A percentile compares a stretch with the other conserved stretches of the same genome.
phyloP scores from a whole-genome alignment of 116 monocot genomes.

The Dioscorea cayenensis region DNA sequence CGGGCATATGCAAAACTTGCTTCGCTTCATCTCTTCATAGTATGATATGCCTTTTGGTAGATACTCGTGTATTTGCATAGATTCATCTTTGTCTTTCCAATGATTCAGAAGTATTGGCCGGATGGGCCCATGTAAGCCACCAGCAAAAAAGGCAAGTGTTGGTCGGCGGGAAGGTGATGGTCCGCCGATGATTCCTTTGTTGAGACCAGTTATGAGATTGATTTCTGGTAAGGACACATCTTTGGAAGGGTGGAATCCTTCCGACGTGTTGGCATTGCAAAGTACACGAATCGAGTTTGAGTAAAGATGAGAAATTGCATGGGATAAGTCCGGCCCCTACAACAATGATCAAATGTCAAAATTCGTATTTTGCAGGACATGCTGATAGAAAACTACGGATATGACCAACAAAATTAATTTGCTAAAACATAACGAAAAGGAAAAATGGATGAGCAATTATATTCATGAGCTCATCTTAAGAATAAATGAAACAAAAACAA shows the following conservation, averaged over 20 bases:
- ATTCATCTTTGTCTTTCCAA: not conserved
- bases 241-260: slow-evolving; percentile 74
- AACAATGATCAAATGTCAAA: not conserved
- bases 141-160: slow-evolving; percentile 82
- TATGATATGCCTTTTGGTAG: slow-evolving; percentile 5
- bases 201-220: slow-evolving; percentile 38
- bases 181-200: slow-evolving; percentile 43
- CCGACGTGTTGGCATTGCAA: slow-evolving; percentile 89
- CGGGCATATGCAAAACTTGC: not conserved
- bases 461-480: too few species aligned
- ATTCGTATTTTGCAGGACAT: too few species aligned
- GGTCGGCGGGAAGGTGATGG: slow-evolving; percentile 51
- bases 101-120: slow-evolving; percentile 28
- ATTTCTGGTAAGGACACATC: slow-evolving; percentile 82
- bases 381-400: too few species aligned
- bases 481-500: too few species aligned
- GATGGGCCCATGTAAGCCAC: slow-evolving; percentile 77
- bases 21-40: not conserved
- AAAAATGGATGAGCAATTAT: too few species aligned
- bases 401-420: too few species aligned
- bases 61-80: not conserved
- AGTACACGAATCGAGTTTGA: slow-evolving; percentile 73
- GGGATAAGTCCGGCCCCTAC: slow-evolving; percentile 60
- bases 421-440: too few species aligned
- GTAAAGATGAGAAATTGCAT: slow-evolving; percentile 27